phyloP scores from a whole-genome alignment of 768 basidiomycete species.

The Suillus luteus region DNA sequence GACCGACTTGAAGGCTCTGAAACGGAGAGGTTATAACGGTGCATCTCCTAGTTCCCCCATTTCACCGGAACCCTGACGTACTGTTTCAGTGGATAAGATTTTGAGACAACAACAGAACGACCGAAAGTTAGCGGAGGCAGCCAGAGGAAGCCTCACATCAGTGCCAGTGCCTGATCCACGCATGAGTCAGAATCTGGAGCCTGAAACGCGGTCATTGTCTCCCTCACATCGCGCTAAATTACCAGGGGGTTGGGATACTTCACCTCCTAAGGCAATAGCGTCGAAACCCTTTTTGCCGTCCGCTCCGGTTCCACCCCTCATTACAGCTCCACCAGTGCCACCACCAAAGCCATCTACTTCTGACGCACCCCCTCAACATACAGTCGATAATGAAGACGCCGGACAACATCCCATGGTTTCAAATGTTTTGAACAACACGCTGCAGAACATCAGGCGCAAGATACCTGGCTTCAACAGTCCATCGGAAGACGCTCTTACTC shows the following conservation, averaged over 20 bases:
- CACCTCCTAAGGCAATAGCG: conserved; percentile 1
- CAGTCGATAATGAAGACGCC: conserved; percentile 9
- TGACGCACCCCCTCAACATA: conserved; percentile 4
- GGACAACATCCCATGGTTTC: conserved; percentile 7
- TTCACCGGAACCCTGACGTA: conserved; percentile 3
- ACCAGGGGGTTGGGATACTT: conserved; percentile 26
- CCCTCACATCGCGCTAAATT: conserved; percentile 22
- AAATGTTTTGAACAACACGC: conserved; percentile 16
- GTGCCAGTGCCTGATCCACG: conserved; percentile 22
- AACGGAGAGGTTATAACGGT: conserved; percentile 87
- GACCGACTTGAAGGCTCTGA: conserved; percentile 81
- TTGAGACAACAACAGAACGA: conserved; percentile 80
- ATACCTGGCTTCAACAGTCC: conserved; percentile 16
- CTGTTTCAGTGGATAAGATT: conserved; percentile 78
- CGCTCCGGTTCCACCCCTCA: conserved; percentile 17
- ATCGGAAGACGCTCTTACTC: conserved; percentile 14
- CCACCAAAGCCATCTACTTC: conserved; percentile 9
- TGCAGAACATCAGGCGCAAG: conserved; percentile 34
- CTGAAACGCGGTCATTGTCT: conserved; percentile 20
- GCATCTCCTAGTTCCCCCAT: conserved; percentile 16
- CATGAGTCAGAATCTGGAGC: conserved; percentile 8
- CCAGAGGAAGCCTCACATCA: conserved; percentile 27
- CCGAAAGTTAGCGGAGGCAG: conserved; percentile 53
- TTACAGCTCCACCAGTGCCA: conserved; percentile 6
- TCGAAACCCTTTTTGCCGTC: conserved; percentile 2